A percentile compares a stretch with the other conserved stretches of the same genome.
phyloP scores from a whole-genome alignment of 306 rosid species.

The Medicago arabica region DNA sequence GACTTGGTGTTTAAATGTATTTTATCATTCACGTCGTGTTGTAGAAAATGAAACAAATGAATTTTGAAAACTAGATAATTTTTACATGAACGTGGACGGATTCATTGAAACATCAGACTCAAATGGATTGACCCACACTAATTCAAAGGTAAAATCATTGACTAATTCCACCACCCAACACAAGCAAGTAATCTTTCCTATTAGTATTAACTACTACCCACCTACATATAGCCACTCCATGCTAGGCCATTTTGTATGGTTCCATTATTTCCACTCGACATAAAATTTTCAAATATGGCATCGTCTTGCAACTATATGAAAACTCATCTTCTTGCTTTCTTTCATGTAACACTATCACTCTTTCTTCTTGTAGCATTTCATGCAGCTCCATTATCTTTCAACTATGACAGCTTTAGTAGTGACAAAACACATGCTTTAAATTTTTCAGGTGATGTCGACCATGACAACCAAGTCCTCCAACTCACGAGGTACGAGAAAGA shows the following conservation, averaged over 20 bases:
- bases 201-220: background rate
- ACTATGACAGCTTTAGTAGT: constrained; percentile 29
- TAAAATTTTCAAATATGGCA: constrained; percentile 30
- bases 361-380: background rate
- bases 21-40: too few relatives aligned
- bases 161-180: constrained; percentile 1
- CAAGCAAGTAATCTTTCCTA: background rate
- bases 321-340: background rate
- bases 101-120: background rate
- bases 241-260: background rate
- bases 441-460: constrained; percentile 24
- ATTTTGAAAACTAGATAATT: background rate
- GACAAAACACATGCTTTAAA: constrained; percentile 26
- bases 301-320: background rate
- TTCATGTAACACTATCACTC: constrained; percentile 11
- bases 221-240: background rate
- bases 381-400: constrained; percentile 44
- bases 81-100: background rate
- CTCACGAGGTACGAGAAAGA: constrained; percentile 36
- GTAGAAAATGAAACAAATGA: background rate
- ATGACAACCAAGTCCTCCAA: constrained; percentile 4
- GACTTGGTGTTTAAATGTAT: too few relatives aligned
- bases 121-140: constrained; percentile 4
- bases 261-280: background rate
- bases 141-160: background rate